Evolutionary conservation across 441 rosid genomes (phyloP).

Genomic region (Jatropha podagrica): DNA sequence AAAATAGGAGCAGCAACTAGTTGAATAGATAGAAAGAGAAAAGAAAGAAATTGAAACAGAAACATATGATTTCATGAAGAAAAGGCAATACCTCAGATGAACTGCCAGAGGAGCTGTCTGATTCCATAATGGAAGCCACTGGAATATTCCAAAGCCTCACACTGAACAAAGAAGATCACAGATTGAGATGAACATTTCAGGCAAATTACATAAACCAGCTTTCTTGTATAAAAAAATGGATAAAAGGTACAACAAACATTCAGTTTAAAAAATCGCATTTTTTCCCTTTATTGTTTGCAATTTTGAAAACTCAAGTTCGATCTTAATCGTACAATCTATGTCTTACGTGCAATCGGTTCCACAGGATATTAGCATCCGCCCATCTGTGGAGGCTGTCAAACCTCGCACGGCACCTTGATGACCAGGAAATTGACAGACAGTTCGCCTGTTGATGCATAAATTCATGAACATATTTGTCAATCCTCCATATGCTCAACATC

Average conservation of each 20-base stretch:
- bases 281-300: too few relatives aligned
- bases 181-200: neutral
- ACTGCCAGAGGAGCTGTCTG: slow-evolving; percentile 42
- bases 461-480: slow-evolving; percentile 23
- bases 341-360: slow-evolving; percentile 94
- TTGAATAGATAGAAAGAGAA: slow-evolving; percentile 9
- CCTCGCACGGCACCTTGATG: slow-evolving; percentile 95
- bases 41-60: neutral
- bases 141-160: slow-evolving; percentile 97
- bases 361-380: slow-evolving; percentile 70
- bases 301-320: neutral
- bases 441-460: slow-evolving; percentile 53
- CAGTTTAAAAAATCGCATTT: neutral
- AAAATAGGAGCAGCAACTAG: slow-evolving; percentile 25
- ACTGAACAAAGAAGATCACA: slow-evolving; percentile 35
- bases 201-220: neutral
- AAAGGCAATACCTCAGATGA: slow-evolving; percentile 47
- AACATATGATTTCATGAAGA: slow-evolving; percentile 11
- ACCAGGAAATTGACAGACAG: slow-evolving; percentile 88
- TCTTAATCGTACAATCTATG: slow-evolving; percentile 12
- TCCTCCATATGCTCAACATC: neutral
- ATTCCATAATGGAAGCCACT: slow-evolving; percentile 53
- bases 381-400: slow-evolving; percentile 85
- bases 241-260: neutral
- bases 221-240: neutral